Evolutionary conservation across 176 grass and related monocot genomes (phyloP).

Genomic region (Otatea glauca): DNA sequence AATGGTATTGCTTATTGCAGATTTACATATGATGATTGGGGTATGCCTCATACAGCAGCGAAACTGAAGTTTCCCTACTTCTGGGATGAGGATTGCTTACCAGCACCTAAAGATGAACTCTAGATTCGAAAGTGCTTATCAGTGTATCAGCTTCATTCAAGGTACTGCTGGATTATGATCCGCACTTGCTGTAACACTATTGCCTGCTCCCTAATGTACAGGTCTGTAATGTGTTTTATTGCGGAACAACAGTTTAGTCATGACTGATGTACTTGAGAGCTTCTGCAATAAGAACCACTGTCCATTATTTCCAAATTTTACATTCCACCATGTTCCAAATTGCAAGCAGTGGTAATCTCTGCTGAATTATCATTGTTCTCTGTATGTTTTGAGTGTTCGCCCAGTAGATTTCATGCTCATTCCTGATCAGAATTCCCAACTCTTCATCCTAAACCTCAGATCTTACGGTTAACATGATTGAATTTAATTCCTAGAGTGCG

Average conservation of each 20-base stretch:
- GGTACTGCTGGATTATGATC: background rate
- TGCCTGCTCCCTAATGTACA: background rate
- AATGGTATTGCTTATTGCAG: slow-evolving; percentile 42
- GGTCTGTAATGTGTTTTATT: slow-evolving; percentile 15
- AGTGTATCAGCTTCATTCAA: background rate
- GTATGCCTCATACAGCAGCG: slow-evolving; percentile 69
- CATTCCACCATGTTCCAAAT: background rate
- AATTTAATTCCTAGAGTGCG: background rate
- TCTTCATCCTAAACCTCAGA: background rate
- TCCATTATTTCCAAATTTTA: background rate
- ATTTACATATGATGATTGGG: slow-evolving; percentile 88
- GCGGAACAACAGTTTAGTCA: background rate
- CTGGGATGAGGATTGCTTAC: slow-evolving; percentile 78
- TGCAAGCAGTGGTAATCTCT: background rate
- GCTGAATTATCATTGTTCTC: background rate
- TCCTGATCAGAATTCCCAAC: background rate
- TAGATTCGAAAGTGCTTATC: slow-evolving; percentile 36
- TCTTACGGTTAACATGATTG: background rate
- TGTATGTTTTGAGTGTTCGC: background rate
- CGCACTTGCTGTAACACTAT: background rate
- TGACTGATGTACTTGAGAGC: background rate
- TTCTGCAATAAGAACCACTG: background rate
- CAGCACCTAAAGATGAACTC: slow-evolving; percentile 78
- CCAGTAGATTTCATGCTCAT: background rate
- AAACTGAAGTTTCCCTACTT: slow-evolving; percentile 75